Percentiles rank a stretch among this genome's conserved stretches.
Conservation (phyloP, 495 filamentous ascomycete genomes). For the Haplographium delicatum region DNA sequence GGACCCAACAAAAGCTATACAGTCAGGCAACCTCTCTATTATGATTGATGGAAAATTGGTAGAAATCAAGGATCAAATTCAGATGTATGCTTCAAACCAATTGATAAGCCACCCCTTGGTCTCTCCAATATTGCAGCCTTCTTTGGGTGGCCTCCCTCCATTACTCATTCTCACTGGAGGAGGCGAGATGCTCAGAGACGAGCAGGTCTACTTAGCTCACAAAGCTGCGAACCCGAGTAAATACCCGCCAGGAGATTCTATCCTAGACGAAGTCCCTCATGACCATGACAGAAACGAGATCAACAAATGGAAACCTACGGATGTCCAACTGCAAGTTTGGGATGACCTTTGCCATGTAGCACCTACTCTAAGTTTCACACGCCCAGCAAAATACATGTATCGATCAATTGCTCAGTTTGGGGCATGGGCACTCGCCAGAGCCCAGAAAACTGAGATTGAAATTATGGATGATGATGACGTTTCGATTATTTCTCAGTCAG, state of each 20-base stretch:
- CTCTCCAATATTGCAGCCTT: slow-evolving; percentile 78
- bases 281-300: slow-evolving; percentile 57
- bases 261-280: slow-evolving; percentile 42
- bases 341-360: slow-evolving; percentile 91
- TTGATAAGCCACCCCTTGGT: slow-evolving; percentile 82
- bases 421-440: slow-evolving; percentile 79
- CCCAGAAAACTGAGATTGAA: slow-evolving; percentile 72
- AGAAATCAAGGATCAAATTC: slow-evolving; percentile 84
- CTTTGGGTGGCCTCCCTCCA: slow-evolving; percentile 83
- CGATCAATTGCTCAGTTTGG: slow-evolving; percentile 86
- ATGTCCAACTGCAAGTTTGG: slow-evolving; percentile 96
- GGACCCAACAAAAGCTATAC: slow-evolving; percentile 6
- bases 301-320: slow-evolving; percentile 67
- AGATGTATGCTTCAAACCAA: slow-evolving; percentile 90
- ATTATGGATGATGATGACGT: slow-evolving; percentile 74
- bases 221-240: slow-evolving; percentile 78
- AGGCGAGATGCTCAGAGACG: slow-evolving; percentile 83
- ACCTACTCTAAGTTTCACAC: slow-evolving; percentile 83
- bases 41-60: slow-evolving; percentile 64
- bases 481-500: slow-evolving; percentile 61
- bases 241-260: slow-evolving; percentile 63
- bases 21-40: slow-evolving; percentile 45
- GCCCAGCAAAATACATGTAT: slow-evolving; percentile 94
- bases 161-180: slow-evolving; percentile 81
- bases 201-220: slow-evolving; percentile 92